These are phyloP conservation scores for Fusarium proliferatum DNA, from an alignment of 2,329 filamentous ascomycete genomes.

Conservation along the genomic window DNA sequence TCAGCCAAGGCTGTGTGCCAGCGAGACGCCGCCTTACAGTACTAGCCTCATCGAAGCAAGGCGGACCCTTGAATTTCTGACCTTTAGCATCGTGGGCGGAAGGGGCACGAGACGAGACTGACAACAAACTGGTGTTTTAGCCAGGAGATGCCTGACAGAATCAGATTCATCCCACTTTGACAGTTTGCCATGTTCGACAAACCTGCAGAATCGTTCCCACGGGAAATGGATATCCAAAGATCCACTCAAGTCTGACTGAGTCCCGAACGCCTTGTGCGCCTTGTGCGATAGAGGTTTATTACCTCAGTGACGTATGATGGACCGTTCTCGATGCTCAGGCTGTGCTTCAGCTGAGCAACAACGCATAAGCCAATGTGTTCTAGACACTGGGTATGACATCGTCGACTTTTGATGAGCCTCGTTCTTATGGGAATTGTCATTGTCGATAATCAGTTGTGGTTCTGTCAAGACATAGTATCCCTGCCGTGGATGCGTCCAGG, in stretches of 20 bases:
- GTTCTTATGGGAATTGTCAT: neutral
- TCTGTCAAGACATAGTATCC: conserved; percentile 9
- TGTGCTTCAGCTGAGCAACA: conserved; percentile 22
- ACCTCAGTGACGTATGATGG: conserved; percentile 42
- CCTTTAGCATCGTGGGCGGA: conserved; percentile 23
- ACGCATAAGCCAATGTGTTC: conserved; percentile 29
- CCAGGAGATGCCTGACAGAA: conserved; percentile 6
- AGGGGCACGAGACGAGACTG: conserved; percentile 32
- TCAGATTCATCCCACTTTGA: conserved; percentile 3
- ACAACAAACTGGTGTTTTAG: conserved; percentile 12
- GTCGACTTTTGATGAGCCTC: conserved; percentile 12
- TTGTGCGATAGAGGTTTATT: conserved; percentile 13
- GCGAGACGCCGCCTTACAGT: conserved; percentile 22
- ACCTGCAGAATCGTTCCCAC: conserved; percentile 5
- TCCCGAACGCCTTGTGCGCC: conserved; percentile 1
- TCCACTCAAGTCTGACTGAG: neutral
- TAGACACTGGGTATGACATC: conserved; percentile 26
- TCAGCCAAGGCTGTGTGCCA: conserved; percentile 33
- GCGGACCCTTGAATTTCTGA: conserved; percentile 32
- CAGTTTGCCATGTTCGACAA: conserved; percentile 10
- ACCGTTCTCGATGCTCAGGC: conserved; percentile 44
- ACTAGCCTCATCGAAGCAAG: conserved; percentile 30
- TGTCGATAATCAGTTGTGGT: conserved; percentile 8
- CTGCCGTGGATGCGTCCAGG: conserved; percentile 25
- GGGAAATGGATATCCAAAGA: conserved; percentile 8